Percentiles rank a stretch among this genome's conserved stretches.
These are phyloP conservation scores for Penstemon barbatus DNA, from an alignment of 257 asterid genomes.

Conservation along the genomic window DNA sequence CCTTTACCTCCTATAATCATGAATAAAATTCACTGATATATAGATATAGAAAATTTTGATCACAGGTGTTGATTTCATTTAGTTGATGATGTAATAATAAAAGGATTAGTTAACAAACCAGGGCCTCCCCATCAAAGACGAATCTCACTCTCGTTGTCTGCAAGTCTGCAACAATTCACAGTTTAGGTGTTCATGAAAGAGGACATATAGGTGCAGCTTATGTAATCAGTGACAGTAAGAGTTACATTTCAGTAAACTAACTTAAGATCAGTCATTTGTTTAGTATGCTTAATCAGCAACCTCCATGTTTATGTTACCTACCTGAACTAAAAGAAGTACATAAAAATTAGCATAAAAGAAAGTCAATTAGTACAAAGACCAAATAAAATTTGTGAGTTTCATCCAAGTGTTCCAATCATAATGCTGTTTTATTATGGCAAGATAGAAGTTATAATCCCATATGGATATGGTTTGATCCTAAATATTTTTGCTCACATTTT, in stretches of 20 bases:
- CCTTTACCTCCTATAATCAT: conserved; percentile 72
- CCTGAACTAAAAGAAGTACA: conserved; percentile 94
- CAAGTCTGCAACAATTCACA: conserved; percentile 49
- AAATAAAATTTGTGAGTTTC: too few species aligned
- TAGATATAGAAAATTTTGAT: not conserved
- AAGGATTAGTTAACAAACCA: conserved; percentile 57
- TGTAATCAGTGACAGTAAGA: not conserved
- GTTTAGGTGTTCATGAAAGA: conserved; percentile 9
- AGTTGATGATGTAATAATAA: not conserved
- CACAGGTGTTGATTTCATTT: not conserved
- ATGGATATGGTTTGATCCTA: too few species aligned
- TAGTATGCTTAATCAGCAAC: not conserved
- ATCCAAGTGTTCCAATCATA: too few species aligned
- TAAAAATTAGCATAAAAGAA: too few species aligned
- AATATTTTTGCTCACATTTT: too few species aligned
- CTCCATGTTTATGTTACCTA: conserved; percentile 1
- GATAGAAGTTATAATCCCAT: too few species aligned
- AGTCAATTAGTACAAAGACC: too few species aligned
- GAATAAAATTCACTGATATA: not conserved
- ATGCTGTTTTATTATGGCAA: conserved; percentile 31
- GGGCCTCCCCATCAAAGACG: conserved; percentile 75
- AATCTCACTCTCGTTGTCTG: conserved; percentile 72
- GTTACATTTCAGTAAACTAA: not conserved
- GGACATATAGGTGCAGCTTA: not conserved
- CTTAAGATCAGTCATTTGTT: not conserved